These are phyloP conservation scores for Tetradesmus lagerheimii DNA, from an alignment of 139 green algal genomes.

Conservation along the genomic window DNA sequence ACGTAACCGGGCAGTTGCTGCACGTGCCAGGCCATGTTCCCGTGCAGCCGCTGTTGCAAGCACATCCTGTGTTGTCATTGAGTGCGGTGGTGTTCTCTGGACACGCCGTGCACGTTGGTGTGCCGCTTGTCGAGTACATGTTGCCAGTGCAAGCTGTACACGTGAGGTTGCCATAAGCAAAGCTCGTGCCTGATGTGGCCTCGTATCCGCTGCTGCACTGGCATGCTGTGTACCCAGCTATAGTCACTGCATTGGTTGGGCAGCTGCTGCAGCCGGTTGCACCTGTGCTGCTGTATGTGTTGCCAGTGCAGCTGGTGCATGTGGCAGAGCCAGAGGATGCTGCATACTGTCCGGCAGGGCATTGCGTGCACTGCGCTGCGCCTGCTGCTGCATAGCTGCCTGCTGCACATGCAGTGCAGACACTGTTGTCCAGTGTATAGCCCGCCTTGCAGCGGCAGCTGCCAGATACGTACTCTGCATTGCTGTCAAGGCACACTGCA, in stretches of 20 bases:
- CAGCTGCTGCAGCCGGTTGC: not conserved
- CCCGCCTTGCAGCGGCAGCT: not conserved
- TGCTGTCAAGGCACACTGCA: not conserved
- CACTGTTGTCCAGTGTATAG: not conserved
- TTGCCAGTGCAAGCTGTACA: not conserved
- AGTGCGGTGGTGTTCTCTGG: not conserved
- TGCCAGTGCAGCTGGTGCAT: not conserved
- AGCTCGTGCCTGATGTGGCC: not conserved
- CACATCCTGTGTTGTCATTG: too few species aligned
- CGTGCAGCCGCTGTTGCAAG: too few species aligned
- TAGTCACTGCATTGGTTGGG: not conserved
- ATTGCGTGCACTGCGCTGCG: not conserved
- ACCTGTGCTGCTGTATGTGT: not conserved
- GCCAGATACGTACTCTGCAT: not conserved
- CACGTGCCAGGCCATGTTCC: too few species aligned
- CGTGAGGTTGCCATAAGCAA: not conserved
- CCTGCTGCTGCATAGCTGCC: not conserved
- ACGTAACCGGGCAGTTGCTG: too few species aligned
- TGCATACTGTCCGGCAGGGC: not conserved
- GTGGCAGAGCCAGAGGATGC: not conserved
- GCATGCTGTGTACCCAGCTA: not conserved
- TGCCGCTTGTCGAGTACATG: not conserved
- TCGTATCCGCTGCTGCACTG: not conserved
- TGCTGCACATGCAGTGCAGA: not conserved
- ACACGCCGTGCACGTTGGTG: not conserved